A percentile compares a stretch with the other conserved stretches of the same genome.
Evolutionary conservation across 257 asterid genomes (phyloP).

Genomic region (Lantana camara): DNA sequence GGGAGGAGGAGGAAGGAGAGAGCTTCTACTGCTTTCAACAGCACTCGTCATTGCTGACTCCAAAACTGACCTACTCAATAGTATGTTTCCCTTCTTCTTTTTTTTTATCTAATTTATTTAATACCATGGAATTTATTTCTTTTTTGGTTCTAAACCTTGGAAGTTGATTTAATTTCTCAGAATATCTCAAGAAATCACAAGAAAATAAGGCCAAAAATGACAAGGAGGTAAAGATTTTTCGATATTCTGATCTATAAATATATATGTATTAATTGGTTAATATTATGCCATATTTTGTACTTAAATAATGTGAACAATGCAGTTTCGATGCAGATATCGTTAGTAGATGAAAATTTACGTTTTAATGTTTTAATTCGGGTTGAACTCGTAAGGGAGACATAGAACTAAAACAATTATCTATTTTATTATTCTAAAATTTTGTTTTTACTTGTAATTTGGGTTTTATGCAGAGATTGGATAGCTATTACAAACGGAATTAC

Average conservation of each 20-base stretch:
- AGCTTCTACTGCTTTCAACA: constrained; percentile 49
- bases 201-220: constrained; percentile 86
- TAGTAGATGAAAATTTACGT: too few species aligned
- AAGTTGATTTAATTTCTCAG: constrained; percentile 36
- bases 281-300: too few species aligned
- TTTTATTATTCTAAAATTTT: too few species aligned
- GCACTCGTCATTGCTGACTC: constrained; percentile 51
- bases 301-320: too few species aligned
- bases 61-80: constrained; percentile 64
- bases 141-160: neutral
- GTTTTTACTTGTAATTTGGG: too few species aligned
- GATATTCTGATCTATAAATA: too few species aligned
- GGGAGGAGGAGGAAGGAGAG: constrained; percentile 43
- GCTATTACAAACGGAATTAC: constrained; percentile 79
- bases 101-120: neutral
- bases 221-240: constrained; percentile 61
- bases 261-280: too few species aligned
- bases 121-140: too few species aligned
- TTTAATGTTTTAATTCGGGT: too few species aligned
- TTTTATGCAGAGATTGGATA: constrained; percentile 64
- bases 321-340: too few species aligned
- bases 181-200: constrained; percentile 77
- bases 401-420: too few species aligned
- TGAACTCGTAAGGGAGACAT: too few species aligned
- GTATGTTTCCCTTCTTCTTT: constrained; percentile 32